Evolutionary conservation across 768 basidiomycete species (phyloP).

Genomic region (Rhizopogon roseolus): DNA sequence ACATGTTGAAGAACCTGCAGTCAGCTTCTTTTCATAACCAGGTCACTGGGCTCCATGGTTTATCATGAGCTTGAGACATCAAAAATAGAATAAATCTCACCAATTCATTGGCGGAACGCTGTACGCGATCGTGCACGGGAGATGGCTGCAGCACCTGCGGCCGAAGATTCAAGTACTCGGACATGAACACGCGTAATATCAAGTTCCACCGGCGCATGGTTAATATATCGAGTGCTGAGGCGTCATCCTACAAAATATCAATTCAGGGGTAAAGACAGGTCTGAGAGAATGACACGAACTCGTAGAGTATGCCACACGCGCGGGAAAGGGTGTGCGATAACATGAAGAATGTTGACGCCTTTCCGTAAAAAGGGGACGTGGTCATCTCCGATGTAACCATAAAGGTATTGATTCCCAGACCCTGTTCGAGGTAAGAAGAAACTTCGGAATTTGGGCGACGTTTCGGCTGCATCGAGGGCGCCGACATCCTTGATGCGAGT

Average conservation of each 20-base stretch:
- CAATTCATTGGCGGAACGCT: slow-evolving; percentile 41
- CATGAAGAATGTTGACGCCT: slow-evolving; percentile 86
- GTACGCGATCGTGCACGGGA: slow-evolving; percentile 18
- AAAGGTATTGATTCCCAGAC: slow-evolving; percentile 28
- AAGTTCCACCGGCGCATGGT: slow-evolving; percentile 90
- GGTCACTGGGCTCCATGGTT: neutral
- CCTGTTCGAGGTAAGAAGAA: slow-evolving; percentile 58
- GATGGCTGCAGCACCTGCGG: slow-evolving; percentile 37
- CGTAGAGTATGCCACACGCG: slow-evolving; percentile 78
- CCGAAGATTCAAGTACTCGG: slow-evolving; percentile 79
- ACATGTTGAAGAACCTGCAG: too few relatives aligned
- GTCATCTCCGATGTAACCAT: slow-evolving; percentile 81
- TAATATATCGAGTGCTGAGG: slow-evolving; percentile 73
- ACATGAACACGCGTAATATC: slow-evolving; percentile 79
- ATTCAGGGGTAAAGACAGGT: neutral
- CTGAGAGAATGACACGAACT: slow-evolving; percentile 37
- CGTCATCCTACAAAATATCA: slow-evolving; percentile 68
- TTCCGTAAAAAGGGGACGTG: slow-evolving; percentile 82
- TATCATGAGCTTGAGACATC: neutral
- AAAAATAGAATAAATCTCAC: slow-evolving; percentile 28
- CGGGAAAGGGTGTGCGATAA: slow-evolving; percentile 90
- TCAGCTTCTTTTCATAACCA: neutral
- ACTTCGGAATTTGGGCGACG: slow-evolving; percentile 43
- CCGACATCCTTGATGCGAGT: slow-evolving; percentile 60
- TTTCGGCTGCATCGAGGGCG: slow-evolving; percentile 47